Conservation (phyloP, 768 basidiomycete genomes). For the Suillus weaverae region DNA sequence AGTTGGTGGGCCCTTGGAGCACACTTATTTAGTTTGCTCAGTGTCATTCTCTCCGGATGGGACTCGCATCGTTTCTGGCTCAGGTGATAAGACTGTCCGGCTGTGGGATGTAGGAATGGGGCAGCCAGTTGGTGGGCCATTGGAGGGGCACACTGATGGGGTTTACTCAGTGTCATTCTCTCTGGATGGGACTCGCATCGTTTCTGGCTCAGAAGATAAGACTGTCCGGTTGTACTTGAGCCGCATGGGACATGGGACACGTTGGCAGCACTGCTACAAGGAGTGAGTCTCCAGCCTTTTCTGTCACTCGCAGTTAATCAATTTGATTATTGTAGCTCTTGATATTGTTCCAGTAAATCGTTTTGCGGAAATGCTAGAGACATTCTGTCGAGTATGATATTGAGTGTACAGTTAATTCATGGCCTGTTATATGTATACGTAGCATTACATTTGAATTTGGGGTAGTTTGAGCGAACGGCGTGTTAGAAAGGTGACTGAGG, state of each 20-base stretch:
- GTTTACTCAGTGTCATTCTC: constrained; percentile 20
- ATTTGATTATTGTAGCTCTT: no score
- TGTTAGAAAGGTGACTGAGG: no score
- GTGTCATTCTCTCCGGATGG: constrained; percentile 18
- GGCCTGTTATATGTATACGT: not conserved
- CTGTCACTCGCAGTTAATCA: no score
- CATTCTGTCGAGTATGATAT: not conserved
- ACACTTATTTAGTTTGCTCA: constrained; percentile 8
- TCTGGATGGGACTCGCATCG: constrained; percentile 15
- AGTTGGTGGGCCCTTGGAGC: constrained; percentile 7
- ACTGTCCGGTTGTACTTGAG: constrained; percentile 9
- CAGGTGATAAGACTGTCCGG: constrained; percentile 10
- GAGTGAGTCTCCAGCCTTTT: no score
- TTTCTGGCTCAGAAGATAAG: constrained; percentile 9
- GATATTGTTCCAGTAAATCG: no score
- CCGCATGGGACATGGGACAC: no score
- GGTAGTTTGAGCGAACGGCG: no score
- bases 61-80: constrained; percentile 7
- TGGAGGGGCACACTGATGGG: constrained; percentile 13
- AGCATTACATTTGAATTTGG: no score
- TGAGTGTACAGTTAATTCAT: not conserved
- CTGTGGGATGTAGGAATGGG: constrained; percentile 15
- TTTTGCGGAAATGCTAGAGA: not conserved
- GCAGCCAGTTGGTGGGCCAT: not conserved
- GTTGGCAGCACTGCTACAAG: no score